Conservation (phyloP, 2,329 filamentous ascomycete genomes). For the Epichloe amarillans region DNA sequence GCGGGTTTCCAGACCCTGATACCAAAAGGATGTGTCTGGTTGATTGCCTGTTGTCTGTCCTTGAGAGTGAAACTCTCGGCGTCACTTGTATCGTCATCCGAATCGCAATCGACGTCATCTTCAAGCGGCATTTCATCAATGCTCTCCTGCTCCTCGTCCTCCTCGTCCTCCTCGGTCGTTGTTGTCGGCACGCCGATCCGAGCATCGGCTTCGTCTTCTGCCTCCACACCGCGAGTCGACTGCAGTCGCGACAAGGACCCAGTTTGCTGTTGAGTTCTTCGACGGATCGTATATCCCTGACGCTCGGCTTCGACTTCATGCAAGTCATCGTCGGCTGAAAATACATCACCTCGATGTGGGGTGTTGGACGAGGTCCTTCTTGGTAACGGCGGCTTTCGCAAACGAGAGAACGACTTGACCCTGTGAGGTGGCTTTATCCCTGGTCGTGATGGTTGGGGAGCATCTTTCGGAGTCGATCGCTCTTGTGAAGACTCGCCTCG, state of each 20-base stretch:
- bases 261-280: conserved; percentile 18
- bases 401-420: conserved; percentile 32
- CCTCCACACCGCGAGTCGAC: conserved; percentile 16
- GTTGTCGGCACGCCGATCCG: conserved; percentile 7
- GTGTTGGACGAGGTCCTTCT: conserved; percentile 65
- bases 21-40: conserved; percentile 96
- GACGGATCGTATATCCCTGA: conserved; percentile 19
- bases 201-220: conserved; percentile 12
- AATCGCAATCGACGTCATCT: conserved; percentile 44
- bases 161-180: conserved; percentile 11
- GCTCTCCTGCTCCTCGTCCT: conserved; percentile 13
- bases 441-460: conserved; percentile 22
- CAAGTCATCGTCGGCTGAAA: conserved; percentile 81
- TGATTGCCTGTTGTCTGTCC: conserved; percentile 94
- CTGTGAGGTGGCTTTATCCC: conserved; percentile 31
- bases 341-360: conserved; percentile 71
- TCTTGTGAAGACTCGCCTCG: conserved; percentile 27
- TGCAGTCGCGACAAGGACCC: conserved; percentile 28
- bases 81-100: conserved; percentile 67
- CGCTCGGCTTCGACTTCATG: conserved; percentile 63
- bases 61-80: conserved; percentile 96
- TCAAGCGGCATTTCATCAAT: conserved; percentile 30
- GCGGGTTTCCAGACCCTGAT: conserved; percentile 99
- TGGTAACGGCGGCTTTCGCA: conserved; percentile 59
- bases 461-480: conserved; percentile 18